phyloP scores from a whole-genome alignment of 78 protist species.

The Dictyostelium firmibasis region DNA sequence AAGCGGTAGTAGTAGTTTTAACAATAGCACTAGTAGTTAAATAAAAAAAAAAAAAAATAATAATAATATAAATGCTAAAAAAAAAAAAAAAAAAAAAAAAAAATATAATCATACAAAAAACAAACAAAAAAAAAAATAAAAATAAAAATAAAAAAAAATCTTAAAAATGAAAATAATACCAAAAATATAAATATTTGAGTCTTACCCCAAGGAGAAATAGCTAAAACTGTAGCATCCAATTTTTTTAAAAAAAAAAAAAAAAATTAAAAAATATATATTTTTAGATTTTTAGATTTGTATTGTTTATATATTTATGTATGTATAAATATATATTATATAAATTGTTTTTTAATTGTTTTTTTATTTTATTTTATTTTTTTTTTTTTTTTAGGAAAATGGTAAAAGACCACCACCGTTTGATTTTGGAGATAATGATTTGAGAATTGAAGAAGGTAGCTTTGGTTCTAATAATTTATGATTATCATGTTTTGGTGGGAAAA shows the following conservation, averaged over 20 bases:
- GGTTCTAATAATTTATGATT: slow-evolving; percentile 24
- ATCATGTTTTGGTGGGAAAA: slow-evolving; percentile 71
- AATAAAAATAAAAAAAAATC: too few species aligned
- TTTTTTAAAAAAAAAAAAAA: too few species aligned
- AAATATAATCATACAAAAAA: too few species aligned
- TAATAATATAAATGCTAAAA: too few species aligned
- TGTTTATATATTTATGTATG: too few species aligned
- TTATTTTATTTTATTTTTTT: neutral
- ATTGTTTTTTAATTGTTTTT: neutral
- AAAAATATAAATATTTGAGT: too few species aligned
- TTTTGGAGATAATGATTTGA: neutral
- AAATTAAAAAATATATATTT: too few species aligned
- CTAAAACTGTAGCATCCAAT: too few species aligned
- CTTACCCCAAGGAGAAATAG: too few species aligned
- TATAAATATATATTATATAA: neutral
- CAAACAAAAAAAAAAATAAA: too few species aligned
- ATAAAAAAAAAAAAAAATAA: neutral
- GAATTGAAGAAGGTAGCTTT: neutral
- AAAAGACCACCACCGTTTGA: neutral
- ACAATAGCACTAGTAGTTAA: neutral
- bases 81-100: neutral
- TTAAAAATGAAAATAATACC: too few species aligned
- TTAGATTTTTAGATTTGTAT: too few species aligned
- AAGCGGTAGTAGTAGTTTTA: neutral
- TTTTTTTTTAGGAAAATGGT: neutral